Conservation (phyloP, 306 rosid genomes). For the Vigna nakashimae region DNA sequence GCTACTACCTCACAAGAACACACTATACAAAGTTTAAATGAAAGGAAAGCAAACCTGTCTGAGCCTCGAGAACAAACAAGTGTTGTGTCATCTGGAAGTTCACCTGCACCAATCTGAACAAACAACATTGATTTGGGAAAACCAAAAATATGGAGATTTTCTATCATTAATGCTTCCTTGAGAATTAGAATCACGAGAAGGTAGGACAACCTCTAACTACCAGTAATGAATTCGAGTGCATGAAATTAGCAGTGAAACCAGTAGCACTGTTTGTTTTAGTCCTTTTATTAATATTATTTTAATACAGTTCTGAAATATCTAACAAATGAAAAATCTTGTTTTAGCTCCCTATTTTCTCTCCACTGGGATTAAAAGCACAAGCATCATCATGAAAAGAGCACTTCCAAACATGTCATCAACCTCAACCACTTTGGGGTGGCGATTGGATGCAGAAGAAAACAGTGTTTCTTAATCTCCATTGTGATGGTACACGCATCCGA, state of each 20-base stretch:
- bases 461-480: not conserved
- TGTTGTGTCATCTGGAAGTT: slow-evolving; percentile 90
- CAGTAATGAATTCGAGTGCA: not conserved
- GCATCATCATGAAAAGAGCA: slow-evolving; percentile 32
- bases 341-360: slow-evolving; percentile 15
- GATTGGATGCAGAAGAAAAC: not conserved
- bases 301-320: slow-evolving; percentile 13
- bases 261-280: not conserved
- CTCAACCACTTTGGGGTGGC: slow-evolving; percentile 11
- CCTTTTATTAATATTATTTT: not conserved
- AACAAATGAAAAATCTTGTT: not conserved
- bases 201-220: not conserved
- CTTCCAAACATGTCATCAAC: slow-evolving; percentile 25
- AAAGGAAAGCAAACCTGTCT: slow-evolving; percentile 73
- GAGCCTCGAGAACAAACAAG: slow-evolving; percentile 84
- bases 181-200: slow-evolving; percentile 7
- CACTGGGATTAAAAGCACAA: not conserved
- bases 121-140: slow-evolving; percentile 44
- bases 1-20: slow-evolving; percentile 30
- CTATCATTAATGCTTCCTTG: slow-evolving; percentile 5
- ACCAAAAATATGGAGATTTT: slow-evolving; percentile 21
- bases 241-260: slow-evolving; percentile 31
- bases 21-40: slow-evolving; percentile 36
- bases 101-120: slow-evolving; percentile 96
- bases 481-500: not conserved